Conservation (phyloP, 2,329 filamentous ascomycete species). For the Grosmannia penicillata region DNA sequence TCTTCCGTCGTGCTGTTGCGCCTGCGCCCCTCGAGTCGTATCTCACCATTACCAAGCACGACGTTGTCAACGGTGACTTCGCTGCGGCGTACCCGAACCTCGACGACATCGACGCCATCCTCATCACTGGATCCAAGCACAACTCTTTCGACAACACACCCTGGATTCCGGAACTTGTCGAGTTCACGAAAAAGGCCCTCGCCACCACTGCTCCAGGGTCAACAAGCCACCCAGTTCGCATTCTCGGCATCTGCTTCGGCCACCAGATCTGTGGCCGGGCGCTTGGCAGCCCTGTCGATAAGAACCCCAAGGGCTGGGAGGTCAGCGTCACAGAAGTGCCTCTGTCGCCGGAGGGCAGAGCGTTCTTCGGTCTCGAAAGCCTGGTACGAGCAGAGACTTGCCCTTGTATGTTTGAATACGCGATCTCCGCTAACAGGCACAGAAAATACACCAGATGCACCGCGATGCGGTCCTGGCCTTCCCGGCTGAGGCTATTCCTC, state of each 20-base stretch:
- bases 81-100: constrained; percentile 50
- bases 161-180: constrained; percentile 64
- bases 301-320: constrained; percentile 64
- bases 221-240: constrained; percentile 43
- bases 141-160: constrained; percentile 59
- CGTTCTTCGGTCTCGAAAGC: constrained; percentile 53
- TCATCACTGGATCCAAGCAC: constrained; percentile 64
- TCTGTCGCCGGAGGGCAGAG: constrained; percentile 54
- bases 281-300: constrained; percentile 49
- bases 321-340: constrained; percentile 56
- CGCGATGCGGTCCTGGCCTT: constrained; percentile 56
- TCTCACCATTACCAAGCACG: constrained; percentile 48
- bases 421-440: not conserved
- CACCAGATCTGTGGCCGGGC: constrained; percentile 74
- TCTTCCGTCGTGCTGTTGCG: constrained; percentile 39
- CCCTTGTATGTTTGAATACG: not conserved
- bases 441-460: constrained; percentile 78
- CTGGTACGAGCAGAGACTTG: constrained; percentile 21
- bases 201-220: constrained; percentile 18
- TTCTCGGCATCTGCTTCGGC: constrained; percentile 78
- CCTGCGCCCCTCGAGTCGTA: constrained; percentile 27
- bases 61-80: constrained; percentile 51
- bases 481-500: constrained; percentile 43
- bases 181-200: constrained; percentile 39
- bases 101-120: constrained; percentile 62